These are phyloP conservation scores for Leptographium procerum DNA, from an alignment of 2,329 filamentous ascomycete genomes.

Conservation along the genomic window DNA sequence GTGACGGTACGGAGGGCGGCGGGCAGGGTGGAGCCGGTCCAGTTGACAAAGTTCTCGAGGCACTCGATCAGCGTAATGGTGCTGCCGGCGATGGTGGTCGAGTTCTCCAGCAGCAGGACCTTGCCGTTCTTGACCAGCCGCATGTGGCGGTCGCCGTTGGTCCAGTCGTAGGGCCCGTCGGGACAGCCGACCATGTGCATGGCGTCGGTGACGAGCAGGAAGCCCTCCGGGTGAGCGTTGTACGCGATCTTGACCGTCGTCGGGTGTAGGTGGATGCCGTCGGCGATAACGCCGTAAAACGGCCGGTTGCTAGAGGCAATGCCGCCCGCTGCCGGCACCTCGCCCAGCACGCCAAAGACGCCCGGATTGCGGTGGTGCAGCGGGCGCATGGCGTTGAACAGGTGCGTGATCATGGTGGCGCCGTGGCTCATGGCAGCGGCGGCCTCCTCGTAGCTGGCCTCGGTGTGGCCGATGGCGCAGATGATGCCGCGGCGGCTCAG, in stretches of 20 bases:
- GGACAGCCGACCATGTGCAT: slow-evolving; percentile 79
- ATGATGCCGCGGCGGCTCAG: slow-evolving; percentile 56
- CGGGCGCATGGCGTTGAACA: slow-evolving; percentile 90
- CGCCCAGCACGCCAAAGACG: slow-evolving; percentile 75
- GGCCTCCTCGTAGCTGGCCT: slow-evolving; percentile 76
- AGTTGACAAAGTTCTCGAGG: slow-evolving; percentile 68
- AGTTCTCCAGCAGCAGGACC: slow-evolving; percentile 64
- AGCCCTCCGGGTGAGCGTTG: slow-evolving; percentile 71
- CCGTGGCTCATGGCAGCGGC: slow-evolving; percentile 59
- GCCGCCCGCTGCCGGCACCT: slow-evolving; percentile 18
- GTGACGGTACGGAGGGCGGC: slow-evolving; percentile 64
- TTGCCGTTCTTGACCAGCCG: slow-evolving; percentile 60
- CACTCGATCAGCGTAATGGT: slow-evolving; percentile 69
- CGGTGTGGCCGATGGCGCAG: slow-evolving; percentile 75
- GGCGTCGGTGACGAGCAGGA: slow-evolving; percentile 84
- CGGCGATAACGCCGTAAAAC: slow-evolving; percentile 81
- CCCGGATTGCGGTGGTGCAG: slow-evolving; percentile 86
- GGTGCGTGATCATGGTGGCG: slow-evolving; percentile 80
- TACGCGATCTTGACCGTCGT: slow-evolving; percentile 83
- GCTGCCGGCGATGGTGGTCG: slow-evolving; percentile 66
- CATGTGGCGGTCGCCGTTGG: slow-evolving; percentile 52
- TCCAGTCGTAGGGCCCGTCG: slow-evolving; percentile 79
- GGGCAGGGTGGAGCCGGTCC: slow-evolving; percentile 57
- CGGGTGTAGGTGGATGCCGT: slow-evolving; percentile 82
- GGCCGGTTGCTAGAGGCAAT: slow-evolving; percentile 49